phyloP scores from a whole-genome alignment of 2,329 filamentous ascomycete genomes.

The Aspergillus thermomutatus region DNA sequence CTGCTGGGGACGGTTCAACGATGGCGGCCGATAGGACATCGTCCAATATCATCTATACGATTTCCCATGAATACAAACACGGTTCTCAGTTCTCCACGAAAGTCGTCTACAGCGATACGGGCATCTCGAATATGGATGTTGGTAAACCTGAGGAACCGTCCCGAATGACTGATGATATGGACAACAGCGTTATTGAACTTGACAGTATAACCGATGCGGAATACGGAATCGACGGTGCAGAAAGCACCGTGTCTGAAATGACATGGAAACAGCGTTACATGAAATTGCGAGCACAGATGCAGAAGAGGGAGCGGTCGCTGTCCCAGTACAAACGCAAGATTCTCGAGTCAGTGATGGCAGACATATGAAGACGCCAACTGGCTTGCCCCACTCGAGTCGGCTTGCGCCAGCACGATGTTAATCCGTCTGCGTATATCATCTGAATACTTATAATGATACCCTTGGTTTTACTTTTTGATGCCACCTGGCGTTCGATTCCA shows the following conservation, averaged over 20 bases:
- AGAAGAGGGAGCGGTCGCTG: constrained; percentile 36
- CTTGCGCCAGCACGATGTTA: background rate
- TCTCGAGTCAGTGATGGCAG: constrained; percentile 43
- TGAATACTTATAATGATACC: background rate
- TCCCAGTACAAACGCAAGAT: constrained; percentile 42
- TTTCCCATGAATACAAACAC: constrained; percentile 26
- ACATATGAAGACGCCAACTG: constrained; percentile 23
- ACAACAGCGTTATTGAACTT: constrained; percentile 14
- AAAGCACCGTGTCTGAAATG: constrained; percentile 21
- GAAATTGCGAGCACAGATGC: constrained; percentile 36
- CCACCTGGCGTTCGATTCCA: background rate
- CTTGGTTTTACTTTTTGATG: background rate
- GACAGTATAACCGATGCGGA: constrained; percentile 27
- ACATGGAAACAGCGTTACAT: constrained; percentile 41
- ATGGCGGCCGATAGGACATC: constrained; percentile 6
- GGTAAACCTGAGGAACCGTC: constrained; percentile 8
- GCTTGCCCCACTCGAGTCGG: background rate
- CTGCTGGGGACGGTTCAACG: constrained; percentile 2
- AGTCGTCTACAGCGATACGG: constrained; percentile 20
- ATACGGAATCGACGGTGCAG: constrained; percentile 24
- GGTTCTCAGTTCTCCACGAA: constrained; percentile 25
- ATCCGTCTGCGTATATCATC: background rate
- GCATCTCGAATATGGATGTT: constrained; percentile 3
- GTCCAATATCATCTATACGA: constrained; percentile 16
- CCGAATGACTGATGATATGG: constrained; percentile 8